Conservation (phyloP, 2,329 filamentous ascomycete species). For the Fusarium heterosporum region DNA sequence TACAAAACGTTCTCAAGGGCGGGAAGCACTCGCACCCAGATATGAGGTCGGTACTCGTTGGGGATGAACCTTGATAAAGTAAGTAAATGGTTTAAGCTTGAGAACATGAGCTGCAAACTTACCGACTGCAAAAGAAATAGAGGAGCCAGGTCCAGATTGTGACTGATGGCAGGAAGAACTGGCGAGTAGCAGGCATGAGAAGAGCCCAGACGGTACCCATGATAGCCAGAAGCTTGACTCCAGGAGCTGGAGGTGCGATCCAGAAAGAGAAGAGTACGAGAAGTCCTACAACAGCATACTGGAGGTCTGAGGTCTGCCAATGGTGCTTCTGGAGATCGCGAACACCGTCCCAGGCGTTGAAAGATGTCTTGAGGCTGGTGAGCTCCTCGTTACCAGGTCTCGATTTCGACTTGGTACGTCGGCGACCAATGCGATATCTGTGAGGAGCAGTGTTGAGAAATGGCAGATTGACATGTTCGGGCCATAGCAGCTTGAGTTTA, state of each 20-base stretch:
- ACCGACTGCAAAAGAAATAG: slow-evolving; percentile 94
- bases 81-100: neutral
- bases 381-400: slow-evolving; percentile 68
- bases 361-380: slow-evolving; percentile 81
- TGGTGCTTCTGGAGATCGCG: slow-evolving; percentile 79
- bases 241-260: slow-evolving; percentile 83
- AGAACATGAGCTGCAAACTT: slow-evolving; percentile 54
- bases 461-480: slow-evolving; percentile 56
- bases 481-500: slow-evolving; percentile 55
- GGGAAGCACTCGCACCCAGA: slow-evolving; percentile 94
- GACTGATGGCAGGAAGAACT: slow-evolving; percentile 90
- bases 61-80: slow-evolving; percentile 79
- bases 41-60: slow-evolving; percentile 87
- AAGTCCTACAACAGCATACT: slow-evolving; percentile 81
- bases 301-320: slow-evolving; percentile 85
- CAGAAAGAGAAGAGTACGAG: slow-evolving; percentile 85
- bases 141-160: slow-evolving; percentile 88
- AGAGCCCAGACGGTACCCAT: slow-evolving; percentile 76
- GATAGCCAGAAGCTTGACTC: slow-evolving; percentile 80
- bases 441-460: slow-evolving; percentile 58
- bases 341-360: slow-evolving; percentile 82
- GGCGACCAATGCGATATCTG: slow-evolving; percentile 55
- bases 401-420: slow-evolving; percentile 55
- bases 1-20: slow-evolving; percentile 97
- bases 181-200: slow-evolving; percentile 84